Conservation (phyloP, 352 stramenopile genomes). For the Pythium dissimile region DNA sequence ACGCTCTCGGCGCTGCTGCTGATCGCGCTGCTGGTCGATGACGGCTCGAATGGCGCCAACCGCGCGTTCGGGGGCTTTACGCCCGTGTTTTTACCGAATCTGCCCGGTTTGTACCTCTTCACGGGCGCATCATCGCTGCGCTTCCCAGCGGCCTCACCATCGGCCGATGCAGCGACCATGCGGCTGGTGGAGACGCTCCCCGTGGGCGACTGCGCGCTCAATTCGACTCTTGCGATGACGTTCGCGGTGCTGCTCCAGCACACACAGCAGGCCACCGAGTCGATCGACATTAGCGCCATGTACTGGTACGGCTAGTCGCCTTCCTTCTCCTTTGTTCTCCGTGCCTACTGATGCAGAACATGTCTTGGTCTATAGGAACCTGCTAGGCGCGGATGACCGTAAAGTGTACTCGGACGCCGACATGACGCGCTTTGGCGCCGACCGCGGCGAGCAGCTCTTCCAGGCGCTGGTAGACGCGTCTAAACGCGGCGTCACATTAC, state of each 20-base stretch:
- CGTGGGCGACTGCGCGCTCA: slow-evolving; percentile 52
- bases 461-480: slow-evolving; percentile 45
- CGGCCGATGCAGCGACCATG: not conserved
- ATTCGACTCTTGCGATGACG: slow-evolving; percentile 35
- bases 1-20: slow-evolving; percentile 13
- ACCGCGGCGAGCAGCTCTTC: slow-evolving; percentile 49
- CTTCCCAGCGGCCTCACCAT: no score
- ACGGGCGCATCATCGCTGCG: no score
- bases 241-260: slow-evolving; percentile 43
- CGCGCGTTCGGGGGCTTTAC: not conserved
- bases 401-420: slow-evolving; percentile 43
- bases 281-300: slow-evolving; percentile 80
- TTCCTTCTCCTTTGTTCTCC: not conserved
- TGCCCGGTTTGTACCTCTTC: not conserved
- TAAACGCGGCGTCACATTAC: slow-evolving; percentile 46
- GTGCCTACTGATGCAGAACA: no score
- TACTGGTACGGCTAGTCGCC: slow-evolving; percentile 42
- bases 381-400: slow-evolving; percentile 57
- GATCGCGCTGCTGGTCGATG: slow-evolving; percentile 13
- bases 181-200: slow-evolving; percentile 67
- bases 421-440: slow-evolving; percentile 58
- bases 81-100: slow-evolving; percentile 15
- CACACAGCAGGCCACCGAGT: slow-evolving; percentile 34
- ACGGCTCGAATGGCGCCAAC: not conserved
- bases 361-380: slow-evolving; percentile 46